Base-by-base conservation (phyloP, 225 moss, liverwort and hornwort species). In the Straminergon stramineum region DNA sequence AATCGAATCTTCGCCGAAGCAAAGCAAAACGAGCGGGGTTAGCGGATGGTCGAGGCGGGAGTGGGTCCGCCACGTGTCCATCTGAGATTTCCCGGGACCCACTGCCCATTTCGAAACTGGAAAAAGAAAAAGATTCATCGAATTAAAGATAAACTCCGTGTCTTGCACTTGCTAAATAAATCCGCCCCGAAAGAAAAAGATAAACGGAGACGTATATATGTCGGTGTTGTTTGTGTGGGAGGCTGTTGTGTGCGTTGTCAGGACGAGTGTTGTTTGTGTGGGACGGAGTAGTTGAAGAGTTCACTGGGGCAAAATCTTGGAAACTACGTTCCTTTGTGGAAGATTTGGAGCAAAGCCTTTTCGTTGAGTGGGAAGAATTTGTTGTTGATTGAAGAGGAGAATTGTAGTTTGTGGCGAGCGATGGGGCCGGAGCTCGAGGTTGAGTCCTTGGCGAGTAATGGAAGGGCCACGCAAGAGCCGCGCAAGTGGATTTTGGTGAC, bases 401-500 rank as follows among this genome's bases (percentile, higher is more conserved):
- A 71, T 66, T 83, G 66, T 66, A 70, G n/a, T 71, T 87, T 35
- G 53, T 27, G 60, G 84, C 7, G 80, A 86, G 89, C 86, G 57
- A 92, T 92, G 92, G 92, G 85, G 30, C 48, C 87, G 57, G 77
- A 77, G 31, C 37, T 89, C 34, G 87, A 81, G 85, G 28, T 31
- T 22, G 70, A 70, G 61, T 52, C 67, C 8, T 55, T 56, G 83
- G 82, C 73, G 62, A 62, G 64, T 52, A 26, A 92, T 87, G 87
- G 85, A 65, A 71, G 62, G 63, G 71, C 57, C 15, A 41, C 39
- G 69, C 89, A 60, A 23, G 90, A 85, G 83, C 74, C 45, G 84
- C 91, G 87, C n/a, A 89, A 87, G 39, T 88, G 82, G 90, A 92
- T 93, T 81, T 62, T 95, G 75, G 95, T 95, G 74, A 93, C 95